Base-by-base conservation (phyloP, 2,329 filamentous ascomycete species). In the Emergomyces pasteurianus region DNA sequence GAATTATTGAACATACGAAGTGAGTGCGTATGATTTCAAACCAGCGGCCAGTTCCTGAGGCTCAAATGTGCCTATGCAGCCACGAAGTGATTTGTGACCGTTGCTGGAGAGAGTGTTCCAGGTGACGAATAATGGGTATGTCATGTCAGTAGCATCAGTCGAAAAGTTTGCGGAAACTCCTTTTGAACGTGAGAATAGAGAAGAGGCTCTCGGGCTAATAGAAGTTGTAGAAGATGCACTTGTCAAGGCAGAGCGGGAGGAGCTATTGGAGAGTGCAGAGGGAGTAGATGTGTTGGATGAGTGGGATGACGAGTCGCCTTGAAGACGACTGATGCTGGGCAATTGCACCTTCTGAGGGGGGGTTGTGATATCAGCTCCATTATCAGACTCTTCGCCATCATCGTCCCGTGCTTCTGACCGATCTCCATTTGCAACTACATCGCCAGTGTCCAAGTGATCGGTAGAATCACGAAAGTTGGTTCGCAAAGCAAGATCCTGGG, bases 31-130 rank as follows among this genome's bases (percentile, higher is more conserved):
- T 63, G 84, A 85, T 58, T 84, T 79, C 50, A 99, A 78, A 3
- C 91, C 92, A 1, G 83, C 75, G 36, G 85, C 80, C 14, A 99
- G 82, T 57, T 87, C 83, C 68, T 89, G 84, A 1, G 86, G 74
- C 69, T 92, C 88, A 70, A 97, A 99, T 2, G 92, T 99, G 67
- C 94, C 94, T 71, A 99, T 97, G 79, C 94, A 99, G 62, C 94
- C 94, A 62, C 94, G 87, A 49, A 99, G 83, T 28, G 82, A 83
- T 71, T 86, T 86, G 65, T 84, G 77, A 34, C 84, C 82, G 59
- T 72, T 78, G 67, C 79, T 74, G 8, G 82, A 84, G 60, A 90
- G 67, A 0, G 84, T 90, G 77, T 96, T 95, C 92, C 92, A 97
- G 8, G 92, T 96, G 54, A 99, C 89, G 72, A 97, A 97, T 46